Evolutionary conservation across 495 filamentous ascomycete genomes (phyloP).

Genomic region (Parathielavia appendiculata): DNA sequence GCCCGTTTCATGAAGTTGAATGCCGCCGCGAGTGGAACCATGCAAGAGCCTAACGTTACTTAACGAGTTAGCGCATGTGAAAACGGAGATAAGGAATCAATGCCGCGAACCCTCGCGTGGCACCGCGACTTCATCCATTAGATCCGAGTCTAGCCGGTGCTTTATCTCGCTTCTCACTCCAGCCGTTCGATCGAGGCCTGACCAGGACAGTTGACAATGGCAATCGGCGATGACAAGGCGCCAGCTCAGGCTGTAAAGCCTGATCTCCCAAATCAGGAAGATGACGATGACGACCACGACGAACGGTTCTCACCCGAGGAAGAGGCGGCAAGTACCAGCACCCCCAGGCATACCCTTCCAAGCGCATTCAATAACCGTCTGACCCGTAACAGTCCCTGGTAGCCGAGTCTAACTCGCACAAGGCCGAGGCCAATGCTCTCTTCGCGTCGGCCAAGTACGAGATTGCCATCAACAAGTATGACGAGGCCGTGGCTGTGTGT

Average conservation of each 20-base stretch:
- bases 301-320: slow-evolving; percentile 48
- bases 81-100: background rate
- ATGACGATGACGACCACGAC: slow-evolving; percentile 18
- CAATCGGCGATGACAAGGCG: slow-evolving; percentile 3
- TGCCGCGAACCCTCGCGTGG: background rate
- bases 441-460: slow-evolving; percentile 69
- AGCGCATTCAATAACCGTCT: background rate
- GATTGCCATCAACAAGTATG: slow-evolving; percentile 85
- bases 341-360: background rate
- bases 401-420: slow-evolving; percentile 66
- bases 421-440: slow-evolving; percentile 69
- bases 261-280: background rate
- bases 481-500: slow-evolving; percentile 72
- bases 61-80: background rate
- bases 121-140: slow-evolving; percentile 5
- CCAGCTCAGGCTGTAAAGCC: background rate
- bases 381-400: slow-evolving; percentile 54
- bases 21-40: background rate
- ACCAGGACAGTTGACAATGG: background rate
- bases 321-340: slow-evolving; percentile 26
- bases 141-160: slow-evolving; percentile 4
- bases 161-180: slow-evolving; percentile 8
- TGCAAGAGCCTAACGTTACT: background rate
- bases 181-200: background rate
- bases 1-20: background rate